Percentiles rank a stretch among this genome's conserved stretches.
Conservation (phyloP, 2,329 filamentous ascomycete species). For the Claviceps pazoutovae region DNA sequence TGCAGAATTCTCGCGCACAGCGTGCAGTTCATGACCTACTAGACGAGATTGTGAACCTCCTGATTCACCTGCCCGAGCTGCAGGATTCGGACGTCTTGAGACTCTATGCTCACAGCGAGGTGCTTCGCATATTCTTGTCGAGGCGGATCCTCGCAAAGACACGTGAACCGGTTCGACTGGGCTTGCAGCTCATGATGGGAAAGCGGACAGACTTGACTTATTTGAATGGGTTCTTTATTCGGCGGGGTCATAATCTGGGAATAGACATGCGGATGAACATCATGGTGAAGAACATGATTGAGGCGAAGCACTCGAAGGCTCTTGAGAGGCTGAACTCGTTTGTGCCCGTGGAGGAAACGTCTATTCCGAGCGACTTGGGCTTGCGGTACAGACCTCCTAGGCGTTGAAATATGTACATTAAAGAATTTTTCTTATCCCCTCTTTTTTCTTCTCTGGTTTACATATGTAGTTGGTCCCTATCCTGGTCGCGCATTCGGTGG, state of each 20-base stretch:
- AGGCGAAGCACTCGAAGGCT: constrained; percentile 43
- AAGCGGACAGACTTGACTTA: constrained; percentile 64
- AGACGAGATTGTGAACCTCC: constrained; percentile 58
- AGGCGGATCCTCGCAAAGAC: constrained; percentile 27
- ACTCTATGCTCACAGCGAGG: constrained; percentile 41
- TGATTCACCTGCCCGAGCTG: constrained; percentile 62
- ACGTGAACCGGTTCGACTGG: constrained; percentile 46
- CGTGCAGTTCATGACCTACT: constrained; percentile 58
- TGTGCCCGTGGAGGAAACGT: constrained; percentile 23
- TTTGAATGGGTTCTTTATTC: constrained; percentile 78
- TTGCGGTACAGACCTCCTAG: constrained; percentile 12
- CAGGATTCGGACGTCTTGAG: constrained; percentile 43
- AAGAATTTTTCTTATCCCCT: not conserved
- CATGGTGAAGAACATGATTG: constrained; percentile 57
- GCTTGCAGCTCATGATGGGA: constrained; percentile 48
- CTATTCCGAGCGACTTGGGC: constrained; percentile 12
- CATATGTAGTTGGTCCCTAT: not conserved
- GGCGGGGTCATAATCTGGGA: constrained; percentile 56
- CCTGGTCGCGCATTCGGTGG: too few species aligned
- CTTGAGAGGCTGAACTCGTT: constrained; percentile 17
- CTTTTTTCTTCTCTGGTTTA: not conserved
- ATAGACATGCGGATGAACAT: constrained; percentile 61
- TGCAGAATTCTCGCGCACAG: constrained; percentile 51
- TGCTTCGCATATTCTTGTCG: constrained; percentile 46
- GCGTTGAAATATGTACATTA: not conserved